phyloP scores from a whole-genome alignment of 1,139 yeast species.

The Pichia sp. region DNA sequence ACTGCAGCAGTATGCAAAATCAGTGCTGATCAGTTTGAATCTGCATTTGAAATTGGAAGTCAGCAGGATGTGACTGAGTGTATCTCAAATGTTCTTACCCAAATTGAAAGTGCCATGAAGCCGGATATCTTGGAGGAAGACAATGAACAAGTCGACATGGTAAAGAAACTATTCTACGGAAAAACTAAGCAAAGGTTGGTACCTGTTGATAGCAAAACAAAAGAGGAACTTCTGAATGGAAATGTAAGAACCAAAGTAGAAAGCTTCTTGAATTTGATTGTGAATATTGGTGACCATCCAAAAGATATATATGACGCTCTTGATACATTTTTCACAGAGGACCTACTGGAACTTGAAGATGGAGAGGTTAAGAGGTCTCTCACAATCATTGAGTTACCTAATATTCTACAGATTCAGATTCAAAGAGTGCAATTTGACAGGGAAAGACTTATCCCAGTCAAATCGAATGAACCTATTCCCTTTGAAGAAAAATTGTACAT shows the following conservation, averaged over 20 bases:
- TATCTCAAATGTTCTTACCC: constrained; percentile 90
- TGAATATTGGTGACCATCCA: constrained; percentile 85
- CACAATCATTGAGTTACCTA: constrained; percentile 69
- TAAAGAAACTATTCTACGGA: constrained; percentile 80
- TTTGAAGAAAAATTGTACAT: constrained; percentile 73
- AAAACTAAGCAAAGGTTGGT: constrained; percentile 53
- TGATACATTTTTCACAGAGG: constrained; percentile 79
- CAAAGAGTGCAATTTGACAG: constrained; percentile 91
- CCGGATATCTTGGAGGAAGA: constrained; percentile 64
- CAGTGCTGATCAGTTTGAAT: constrained; percentile 23
- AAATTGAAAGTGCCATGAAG: constrained; percentile 81
- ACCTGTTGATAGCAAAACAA: constrained; percentile 35
- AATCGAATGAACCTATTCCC: constrained; percentile 76
- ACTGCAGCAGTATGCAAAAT: constrained; percentile 16
- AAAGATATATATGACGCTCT: constrained; percentile 85
- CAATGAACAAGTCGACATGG: constrained; percentile 76
- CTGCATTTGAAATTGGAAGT: constrained; percentile 64
- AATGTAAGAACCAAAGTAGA: constrained; percentile 59
- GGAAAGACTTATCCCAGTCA: constrained; percentile 66
- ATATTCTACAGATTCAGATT: constrained; percentile 82
- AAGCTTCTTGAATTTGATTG: constrained; percentile 73
- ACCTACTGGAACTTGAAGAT: constrained; percentile 61
- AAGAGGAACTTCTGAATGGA: constrained; percentile 26
- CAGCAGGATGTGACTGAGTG: constrained; percentile 98
- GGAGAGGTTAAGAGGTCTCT: constrained; percentile 72